Base-by-base conservation (phyloP, 148 eudicot species). In the Chenopodium suecicum region DNA sequence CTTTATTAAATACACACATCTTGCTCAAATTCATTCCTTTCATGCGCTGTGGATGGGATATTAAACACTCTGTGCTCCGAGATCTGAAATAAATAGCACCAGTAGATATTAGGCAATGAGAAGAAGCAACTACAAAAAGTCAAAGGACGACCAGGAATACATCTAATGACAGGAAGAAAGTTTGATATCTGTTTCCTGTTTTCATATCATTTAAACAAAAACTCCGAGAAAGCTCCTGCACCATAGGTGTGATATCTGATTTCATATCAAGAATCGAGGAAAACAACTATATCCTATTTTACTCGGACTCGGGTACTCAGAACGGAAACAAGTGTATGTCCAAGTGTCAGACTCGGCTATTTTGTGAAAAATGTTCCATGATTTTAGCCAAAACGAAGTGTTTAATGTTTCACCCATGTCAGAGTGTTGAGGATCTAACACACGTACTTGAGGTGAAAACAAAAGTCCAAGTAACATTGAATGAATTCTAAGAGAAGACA, bases 11-110 rank as follows among this genome's bases (percentile, higher is more conserved):
- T 69, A 29, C 91, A 31, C 83, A 95, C 98, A 78, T 88, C 91
- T 79, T 92, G 99, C 86, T 92, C 99, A 75, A 87, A 91, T 65
- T 84, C 90, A 86, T 95, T 95, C 78, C 82, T 90, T 87, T 94
- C 98, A 85, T 95, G 99, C 29, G 89, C 92, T 83, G 82, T 34
- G 63, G 74, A 25, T 23, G 99, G 99, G 77, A 95, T 89, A 72
- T 79, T 83, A 48, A 86, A 78, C 50, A 88, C 80, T 34, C 84
- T 85, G 70, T 81, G 97, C 79, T 87, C 90, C 25, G 91, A 83
- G 52, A 93, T 83, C 99, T 95, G 90, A 82, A 74, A 82, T 62
- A 84, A 16, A 31, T 31, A 89, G 47, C 69, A 34, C 22, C 79
- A 79, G 63, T 56, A 73, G 50, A 58, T 58, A 50, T 54, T n/a